Evolutionary conservation across 1,284 basidiomycete species (phyloP).

Genomic region (Phlebopus sp.): DNA sequence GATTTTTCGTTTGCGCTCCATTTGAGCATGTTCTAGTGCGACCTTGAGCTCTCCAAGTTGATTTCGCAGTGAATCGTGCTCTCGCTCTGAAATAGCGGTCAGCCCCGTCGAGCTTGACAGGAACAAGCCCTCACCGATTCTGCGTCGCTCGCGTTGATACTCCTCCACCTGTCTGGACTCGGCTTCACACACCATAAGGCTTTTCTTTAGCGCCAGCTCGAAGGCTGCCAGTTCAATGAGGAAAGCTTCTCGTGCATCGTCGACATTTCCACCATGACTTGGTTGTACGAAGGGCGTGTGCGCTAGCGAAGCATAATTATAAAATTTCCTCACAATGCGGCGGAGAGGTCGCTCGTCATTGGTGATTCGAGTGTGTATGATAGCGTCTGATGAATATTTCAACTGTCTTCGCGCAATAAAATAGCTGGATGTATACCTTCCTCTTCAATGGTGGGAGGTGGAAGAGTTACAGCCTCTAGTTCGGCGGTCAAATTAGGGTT

Average conservation of each 20-base stretch:
- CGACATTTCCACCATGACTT: conserved; percentile 38
- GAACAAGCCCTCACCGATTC: conserved; percentile 54
- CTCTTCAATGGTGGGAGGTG: conserved; percentile 59
- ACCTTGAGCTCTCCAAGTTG: conserved; percentile 77
- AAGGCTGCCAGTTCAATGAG: conserved; percentile 73
- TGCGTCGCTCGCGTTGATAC: conserved; percentile 65
- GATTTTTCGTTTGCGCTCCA: conserved; percentile 70
- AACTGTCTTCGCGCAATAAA: conserved; percentile 18
- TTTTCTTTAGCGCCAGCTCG: conserved; percentile 70
- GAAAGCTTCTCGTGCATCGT: conserved; percentile 76
- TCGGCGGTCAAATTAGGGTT: conserved; percentile 12
- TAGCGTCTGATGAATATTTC: conserved; percentile 49
- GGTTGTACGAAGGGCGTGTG: conserved; percentile 45
- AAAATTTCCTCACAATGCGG: conserved; percentile 75
- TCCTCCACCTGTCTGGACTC: conserved; percentile 78
- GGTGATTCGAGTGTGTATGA: conserved; percentile 73
- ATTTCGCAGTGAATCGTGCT: conserved; percentile 58
- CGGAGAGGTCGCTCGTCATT: conserved; percentile 73
- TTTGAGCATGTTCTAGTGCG: conserved; percentile 71
- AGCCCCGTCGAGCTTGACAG: not conserved
- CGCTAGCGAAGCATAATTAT: conserved; percentile 61
- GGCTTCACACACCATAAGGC: conserved; percentile 75
- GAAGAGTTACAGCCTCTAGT: conserved; percentile 26
- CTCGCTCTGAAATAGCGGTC: conserved; percentile 48
- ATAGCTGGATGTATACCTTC: conserved; percentile 48